Evolutionary conservation across 2,329 filamentous ascomycete species (phyloP), one percentile per base, ranked within the genome.

Genomic region (Colletotrichum noveboracense): DNA sequence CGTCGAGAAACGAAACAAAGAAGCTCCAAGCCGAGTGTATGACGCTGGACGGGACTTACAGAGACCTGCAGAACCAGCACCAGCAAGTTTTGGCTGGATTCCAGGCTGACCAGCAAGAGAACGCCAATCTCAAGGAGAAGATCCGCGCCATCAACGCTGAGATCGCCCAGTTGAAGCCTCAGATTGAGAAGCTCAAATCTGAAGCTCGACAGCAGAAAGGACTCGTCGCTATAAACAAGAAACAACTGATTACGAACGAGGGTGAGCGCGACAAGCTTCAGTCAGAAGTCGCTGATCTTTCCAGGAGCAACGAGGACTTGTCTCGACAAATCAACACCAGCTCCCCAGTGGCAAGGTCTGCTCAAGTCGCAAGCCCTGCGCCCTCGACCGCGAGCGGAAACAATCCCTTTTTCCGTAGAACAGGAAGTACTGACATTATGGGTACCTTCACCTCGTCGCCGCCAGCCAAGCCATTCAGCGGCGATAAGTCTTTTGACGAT

Each of bases 221-320:
- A 21, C 89, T 98, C 78, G 96, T 98, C 34, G 96, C 97, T 58
- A 99, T 99, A 86, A 98, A 98, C 87, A 98, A 97, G 89, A 99
- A 99, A 87, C 97, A 99, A 86, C 88, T 98, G 76, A 92, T 94
- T 43, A 98, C 96, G 1, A 95, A 94, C 73, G 97, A 99, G 84
- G 91, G 91, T 64, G 96, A 98, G 83, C 92, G 95, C 36, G 96
- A 98, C 76, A 96, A 95, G 87, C 88, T 98, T 52, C 96, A 96
- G 86, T 87, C 88, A 2, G 96, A 98, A 83, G 93, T 94, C 60
- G 93, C 93, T 74, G 92, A 92, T 67, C 89, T 93, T 78, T 90
- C 86, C 83, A 93, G 89, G 88, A 91, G 87, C 80, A 92, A 87
- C 79, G 91, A 91, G 81, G 93, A 92, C 76, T 85, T 87, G 69